Evolutionary conservation across 179 eudicot species (phyloP), one percentile per base, ranked within the genome.

Genomic region (Carnegiea gigantea): DNA sequence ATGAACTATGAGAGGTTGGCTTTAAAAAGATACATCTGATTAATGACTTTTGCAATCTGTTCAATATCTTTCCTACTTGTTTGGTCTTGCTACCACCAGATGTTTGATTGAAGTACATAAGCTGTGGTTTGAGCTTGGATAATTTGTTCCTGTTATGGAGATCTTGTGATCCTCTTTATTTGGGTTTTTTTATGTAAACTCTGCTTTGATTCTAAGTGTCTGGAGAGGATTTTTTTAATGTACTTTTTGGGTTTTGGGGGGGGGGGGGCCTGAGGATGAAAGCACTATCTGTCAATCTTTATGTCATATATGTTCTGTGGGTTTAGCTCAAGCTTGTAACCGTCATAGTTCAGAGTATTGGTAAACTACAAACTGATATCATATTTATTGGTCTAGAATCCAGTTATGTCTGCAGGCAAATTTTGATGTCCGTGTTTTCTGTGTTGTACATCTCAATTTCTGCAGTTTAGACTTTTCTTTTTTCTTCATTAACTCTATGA

Each of bases 1-100:
- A 86, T 89, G 71, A 92, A 92, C 76, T 96, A 92, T 82, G 97
- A 94, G 77, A 94, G 92, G 98, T 95, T 80, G 75, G 86, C 77
- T 33, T 40, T 9, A 11, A n/a, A 60, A 71, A 46, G 51, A 51
- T 59, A 78, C 40, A 83, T 30, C 44, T 40, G 44, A 40, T 40
- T 40, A 40, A 40, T n/a, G 4, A 30, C n/a, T 4, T 43, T 64
- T 44, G 36, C 60, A 67, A 0, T 64, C 9, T 24, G 9, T 18
- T 15, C 9, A 79, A 40, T 17, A 36, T 38, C 33, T 73, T 46
- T 44, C 15, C 9, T 70, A 36, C 23, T 20, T 21, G 44, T 2
- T 65, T 18, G 26, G 65, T 15, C 62, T 57, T 46, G 71, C 20
- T 51, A 23, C 46, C 9, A 40, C 44, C 44, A 40, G 44, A 40